A percentile compares a stretch with the other conserved stretches of the same genome.
Conservation (phyloP, 2,329 filamentous ascomycete species). For the Ophiosphaerella herpotricha region DNA sequence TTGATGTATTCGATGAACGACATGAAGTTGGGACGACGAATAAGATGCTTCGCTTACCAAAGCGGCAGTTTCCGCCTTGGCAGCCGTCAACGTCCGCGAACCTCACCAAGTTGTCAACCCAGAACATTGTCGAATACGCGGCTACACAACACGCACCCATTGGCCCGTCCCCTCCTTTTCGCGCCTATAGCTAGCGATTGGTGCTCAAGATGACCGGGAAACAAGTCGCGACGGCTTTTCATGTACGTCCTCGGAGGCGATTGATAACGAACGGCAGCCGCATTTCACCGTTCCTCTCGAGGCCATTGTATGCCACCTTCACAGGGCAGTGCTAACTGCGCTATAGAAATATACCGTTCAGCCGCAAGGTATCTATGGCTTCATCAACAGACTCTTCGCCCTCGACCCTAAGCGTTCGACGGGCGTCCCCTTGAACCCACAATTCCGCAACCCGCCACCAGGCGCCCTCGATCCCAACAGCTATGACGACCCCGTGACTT, state of each 20-base stretch:
- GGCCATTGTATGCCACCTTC: not conserved
- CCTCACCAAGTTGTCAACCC: constrained; percentile 30
- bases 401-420: constrained; percentile 88
- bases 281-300: not conserved
- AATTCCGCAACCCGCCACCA: constrained; percentile 86
- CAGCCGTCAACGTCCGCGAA: constrained; percentile 26
- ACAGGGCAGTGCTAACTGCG: constrained; percentile 16
- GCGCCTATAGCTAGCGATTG: constrained; percentile 11
- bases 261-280: constrained; percentile 11
- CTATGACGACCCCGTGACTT: constrained; percentile 82
- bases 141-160: constrained; percentile 23
- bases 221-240: constrained; percentile 35
- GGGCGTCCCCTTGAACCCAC: constrained; percentile 88
- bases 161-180: constrained; percentile 27
- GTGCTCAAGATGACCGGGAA: constrained; percentile 38
- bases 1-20: too few relatives aligned
- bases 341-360: constrained; percentile 92
- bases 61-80: constrained; percentile 29
- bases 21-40: not conserved
- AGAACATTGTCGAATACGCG: constrained; percentile 18
- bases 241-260: constrained; percentile 24
- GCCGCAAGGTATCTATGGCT: constrained; percentile 86
- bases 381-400: constrained; percentile 75
- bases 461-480: constrained; percentile 70
- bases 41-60: not conserved